These are phyloP conservation scores for Colletotrichum australisinense DNA, from an alignment of 2,329 filamentous ascomycete genomes.

Conservation along the genomic window DNA sequence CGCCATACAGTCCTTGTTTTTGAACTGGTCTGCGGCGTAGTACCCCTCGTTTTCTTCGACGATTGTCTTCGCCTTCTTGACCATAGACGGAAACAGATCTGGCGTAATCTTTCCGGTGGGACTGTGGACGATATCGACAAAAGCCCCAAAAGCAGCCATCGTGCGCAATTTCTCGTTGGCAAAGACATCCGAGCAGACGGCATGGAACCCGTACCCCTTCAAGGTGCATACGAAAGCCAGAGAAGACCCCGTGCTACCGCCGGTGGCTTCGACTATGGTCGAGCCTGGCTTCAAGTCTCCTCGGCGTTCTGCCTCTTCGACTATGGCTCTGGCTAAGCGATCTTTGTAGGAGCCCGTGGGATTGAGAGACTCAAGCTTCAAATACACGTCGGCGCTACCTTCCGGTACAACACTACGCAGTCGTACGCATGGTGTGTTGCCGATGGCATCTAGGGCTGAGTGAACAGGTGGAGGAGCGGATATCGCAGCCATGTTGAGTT, in stretches of 20 bases:
- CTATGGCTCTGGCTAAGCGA: constrained; percentile 25
- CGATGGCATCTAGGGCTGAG: constrained; percentile 22
- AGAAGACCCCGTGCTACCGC: constrained; percentile 33
- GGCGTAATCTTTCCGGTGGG: constrained; percentile 28
- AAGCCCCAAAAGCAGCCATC: constrained; percentile 32
- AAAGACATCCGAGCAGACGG: constrained; percentile 22
- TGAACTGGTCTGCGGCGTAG: constrained; percentile 32
- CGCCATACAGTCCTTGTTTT: constrained; percentile 26
- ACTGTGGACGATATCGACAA: constrained; percentile 31
- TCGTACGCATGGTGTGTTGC: constrained; percentile 30
- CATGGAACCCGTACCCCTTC: constrained; percentile 39
- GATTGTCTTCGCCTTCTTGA: background rate
- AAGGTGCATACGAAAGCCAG: constrained; percentile 36
- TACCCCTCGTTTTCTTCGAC: constrained; percentile 4
- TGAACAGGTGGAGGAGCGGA: background rate
- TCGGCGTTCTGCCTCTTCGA: constrained; percentile 29
- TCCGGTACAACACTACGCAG: constrained; percentile 25
- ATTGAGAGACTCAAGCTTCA: constrained; percentile 33
- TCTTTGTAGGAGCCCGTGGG: constrained; percentile 34
- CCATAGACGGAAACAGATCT: constrained; percentile 21
- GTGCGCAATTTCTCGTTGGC: constrained; percentile 33
- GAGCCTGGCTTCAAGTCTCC: constrained; percentile 12
- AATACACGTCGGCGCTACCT: constrained; percentile 22
- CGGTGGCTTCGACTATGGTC: constrained; percentile 31
- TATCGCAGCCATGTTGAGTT: background rate